Percentiles rank a stretch among this genome's conserved stretches.
Conservation (phyloP, 768 basidiomycete genomes). For the Sporobolomyces roseus region DNA sequence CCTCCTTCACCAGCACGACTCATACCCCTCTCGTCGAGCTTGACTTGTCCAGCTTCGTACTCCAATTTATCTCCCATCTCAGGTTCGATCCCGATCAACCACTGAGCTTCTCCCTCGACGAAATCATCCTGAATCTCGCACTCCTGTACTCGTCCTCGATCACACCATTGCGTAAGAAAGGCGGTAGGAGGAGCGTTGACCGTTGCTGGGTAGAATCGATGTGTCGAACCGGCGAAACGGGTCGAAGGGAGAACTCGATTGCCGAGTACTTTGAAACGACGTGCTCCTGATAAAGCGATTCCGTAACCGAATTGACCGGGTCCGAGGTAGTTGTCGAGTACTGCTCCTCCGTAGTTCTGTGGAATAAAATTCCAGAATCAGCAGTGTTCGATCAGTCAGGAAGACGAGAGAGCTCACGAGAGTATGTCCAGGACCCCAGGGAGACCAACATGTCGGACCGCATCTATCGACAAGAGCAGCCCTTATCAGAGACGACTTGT, state of each 20-base stretch:
- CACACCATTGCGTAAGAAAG: slow-evolving; percentile 37
- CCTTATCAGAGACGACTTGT: background rate
- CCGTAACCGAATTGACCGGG: slow-evolving; percentile 52
- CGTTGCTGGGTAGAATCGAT: slow-evolving; percentile 18
- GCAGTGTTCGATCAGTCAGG: background rate
- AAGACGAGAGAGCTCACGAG: slow-evolving; percentile 4
- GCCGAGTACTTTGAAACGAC: slow-evolving; percentile 49
- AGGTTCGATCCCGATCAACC: slow-evolving; percentile 44
- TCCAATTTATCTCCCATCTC: slow-evolving; percentile 38
- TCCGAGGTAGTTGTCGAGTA: slow-evolving; percentile 50
- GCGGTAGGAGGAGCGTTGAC: slow-evolving; percentile 42
- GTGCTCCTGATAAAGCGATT: slow-evolving; percentile 50
- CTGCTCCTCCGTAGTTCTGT: slow-evolving; percentile 48
- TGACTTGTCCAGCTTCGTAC: slow-evolving; percentile 39
- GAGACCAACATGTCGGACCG: slow-evolving; percentile 50
- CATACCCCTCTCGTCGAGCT: slow-evolving; percentile 13
- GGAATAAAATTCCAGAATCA: background rate
- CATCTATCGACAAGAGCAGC: slow-evolving; percentile 41
- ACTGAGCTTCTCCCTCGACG: slow-evolving; percentile 41
- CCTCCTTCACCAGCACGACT: slow-evolving; percentile 31
- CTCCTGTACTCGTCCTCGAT: slow-evolving; percentile 29
- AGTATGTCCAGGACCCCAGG: slow-evolving; percentile 25
- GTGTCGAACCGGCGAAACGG: slow-evolving; percentile 39
- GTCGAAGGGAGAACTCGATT: slow-evolving; percentile 44
- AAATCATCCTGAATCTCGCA: slow-evolving; percentile 42